These are phyloP conservation scores for Mycena latifolia DNA, from an alignment of 768 basidiomycete species.

Conservation along the genomic window DNA sequence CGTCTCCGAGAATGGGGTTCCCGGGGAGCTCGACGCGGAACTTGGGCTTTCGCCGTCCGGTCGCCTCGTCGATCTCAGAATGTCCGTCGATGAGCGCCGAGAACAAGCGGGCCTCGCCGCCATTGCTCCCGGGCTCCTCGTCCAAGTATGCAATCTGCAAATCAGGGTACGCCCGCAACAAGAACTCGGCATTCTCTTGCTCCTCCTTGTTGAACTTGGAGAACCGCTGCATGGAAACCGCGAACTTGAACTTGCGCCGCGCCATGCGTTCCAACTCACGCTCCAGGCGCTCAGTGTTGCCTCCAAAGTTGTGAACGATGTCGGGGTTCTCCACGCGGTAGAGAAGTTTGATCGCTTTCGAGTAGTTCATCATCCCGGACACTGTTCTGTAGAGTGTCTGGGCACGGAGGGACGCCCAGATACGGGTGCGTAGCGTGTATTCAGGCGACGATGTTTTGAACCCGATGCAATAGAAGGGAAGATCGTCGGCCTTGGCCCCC, in stretches of 20 bases:
- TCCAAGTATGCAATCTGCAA: conserved; percentile 98
- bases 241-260: conserved; percentile 97
- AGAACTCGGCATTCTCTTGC: conserved; percentile 97
- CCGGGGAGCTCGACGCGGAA: conserved; percentile 98
- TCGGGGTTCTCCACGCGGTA: conserved; percentile 99
- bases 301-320: conserved; percentile 95
- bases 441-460: conserved; percentile 99
- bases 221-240: conserved; percentile 99
- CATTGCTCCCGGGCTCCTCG: conserved; percentile 92
- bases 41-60: conserved; percentile 94
- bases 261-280: conserved; percentile 98
- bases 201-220: conserved; percentile 99
- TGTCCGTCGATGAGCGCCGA: conserved; percentile 97
- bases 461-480: conserved; percentile 99
- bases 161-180: conserved; percentile 97
- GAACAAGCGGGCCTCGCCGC: conserved; percentile 90
- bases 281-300: conserved; percentile 96
- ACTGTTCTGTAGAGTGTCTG: conserved; percentile 99
- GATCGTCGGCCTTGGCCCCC: conserved; percentile 82
- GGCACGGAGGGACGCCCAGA: conserved; percentile 98
- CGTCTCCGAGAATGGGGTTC: conserved; percentile 98
- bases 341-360: conserved; percentile 98
- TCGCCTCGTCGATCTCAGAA: conserved; percentile 91
- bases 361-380: conserved; percentile 99
- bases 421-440: conserved; percentile 98